Evolutionary conservation across 2,329 filamentous ascomycete genomes (phyloP).

Genomic region (Furcasterigmium furcatum): DNA sequence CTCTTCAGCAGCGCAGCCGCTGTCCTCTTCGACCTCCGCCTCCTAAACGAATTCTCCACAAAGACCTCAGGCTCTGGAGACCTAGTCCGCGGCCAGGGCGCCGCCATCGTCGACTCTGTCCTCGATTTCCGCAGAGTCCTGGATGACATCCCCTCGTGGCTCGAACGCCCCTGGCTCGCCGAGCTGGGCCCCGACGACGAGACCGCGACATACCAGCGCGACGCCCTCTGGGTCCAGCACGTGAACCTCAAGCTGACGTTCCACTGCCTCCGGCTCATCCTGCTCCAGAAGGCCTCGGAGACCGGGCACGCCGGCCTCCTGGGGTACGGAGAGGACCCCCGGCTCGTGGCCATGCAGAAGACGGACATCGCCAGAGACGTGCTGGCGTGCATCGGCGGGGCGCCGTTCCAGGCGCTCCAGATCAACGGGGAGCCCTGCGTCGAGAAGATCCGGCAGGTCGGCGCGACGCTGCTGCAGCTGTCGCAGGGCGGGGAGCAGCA

Average conservation of each 20-base stretch:
- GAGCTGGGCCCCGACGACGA: background rate
- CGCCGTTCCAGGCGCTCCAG: slow-evolving; percentile 38
- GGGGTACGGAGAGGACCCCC: background rate
- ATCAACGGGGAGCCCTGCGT: slow-evolving; percentile 37
- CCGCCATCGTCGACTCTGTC: slow-evolving; percentile 17
- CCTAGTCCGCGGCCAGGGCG: background rate
- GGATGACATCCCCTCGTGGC: slow-evolving; percentile 7
- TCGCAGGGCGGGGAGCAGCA: slow-evolving; percentile 32
- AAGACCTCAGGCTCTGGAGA: background rate
- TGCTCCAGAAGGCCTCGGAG: slow-evolving; percentile 9
- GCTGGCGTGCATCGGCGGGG: slow-evolving; percentile 33
- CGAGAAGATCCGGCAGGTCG: slow-evolving; percentile 35
- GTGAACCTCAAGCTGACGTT: slow-evolving; percentile 36
- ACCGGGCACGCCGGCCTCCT: slow-evolving; percentile 1
- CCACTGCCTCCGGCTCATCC: slow-evolving; percentile 37
- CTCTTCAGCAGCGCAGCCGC: slow-evolving; percentile 6
- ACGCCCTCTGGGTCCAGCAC: slow-evolving; percentile 29
- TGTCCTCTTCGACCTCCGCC: slow-evolving; percentile 6
- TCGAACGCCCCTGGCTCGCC: slow-evolving; percentile 1
- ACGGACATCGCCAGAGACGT: slow-evolving; percentile 41
- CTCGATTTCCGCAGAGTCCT: slow-evolving; percentile 15
- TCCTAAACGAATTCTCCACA: background rate
- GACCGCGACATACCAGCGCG: background rate
- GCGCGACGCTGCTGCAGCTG: slow-evolving; percentile 31
- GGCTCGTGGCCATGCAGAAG: slow-evolving; percentile 17